Evolutionary conservation across 2,329 filamentous ascomycete genomes (phyloP), one percentile per base, ranked within the genome.

Genomic region (Venturia oleaginea): DNA sequence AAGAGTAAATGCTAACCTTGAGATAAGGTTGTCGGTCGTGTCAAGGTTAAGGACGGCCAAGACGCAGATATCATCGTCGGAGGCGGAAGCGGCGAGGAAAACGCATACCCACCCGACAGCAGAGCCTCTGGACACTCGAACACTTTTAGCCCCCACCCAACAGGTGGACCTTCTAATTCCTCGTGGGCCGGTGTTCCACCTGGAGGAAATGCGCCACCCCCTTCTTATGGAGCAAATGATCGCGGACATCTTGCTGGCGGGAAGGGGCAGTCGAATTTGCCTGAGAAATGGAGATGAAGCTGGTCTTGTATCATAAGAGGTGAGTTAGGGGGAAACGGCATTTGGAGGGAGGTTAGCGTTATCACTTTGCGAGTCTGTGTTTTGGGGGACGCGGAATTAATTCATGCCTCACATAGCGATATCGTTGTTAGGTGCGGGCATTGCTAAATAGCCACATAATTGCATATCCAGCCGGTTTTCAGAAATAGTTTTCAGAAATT

Each of bases 1-100:
- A 43, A 86, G 86, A 68, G 89, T 92, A 60, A 84, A 84, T 65
- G 87, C 87, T 46, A 57, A 57, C 11, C 4, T 34, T 34, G 30
- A 34, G 94, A 48, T 97, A 99, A 99, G 94, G 87, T 95, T 0
- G 86, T 95, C 5, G 91, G 91, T 42, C 86, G 86, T 68, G 90
- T 93, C 60, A 84, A 85, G 65, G 87, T 87, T 43, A 60, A 59
- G 15, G 32, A 57, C 27, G 64, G 64, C 22, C 40, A 62, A 40
- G 89, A 88, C 4, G 85, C 89, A 2, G 84, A 91, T 68, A 81
- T 91, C 24, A 82, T 93, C 60, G 87, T 92, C 24, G 89, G 89
- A 0, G 88, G 87, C 24, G 89, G 89, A 0, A 88, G 87, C 24
- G 22, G 22, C 27, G 85, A 83, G 10, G 85, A 85, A 13, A 40